Evolutionary conservation across 805 yeast species (phyloP), one percentile per base, ranked within the genome.

Genomic region (Clavispora santaluciae): DNA sequence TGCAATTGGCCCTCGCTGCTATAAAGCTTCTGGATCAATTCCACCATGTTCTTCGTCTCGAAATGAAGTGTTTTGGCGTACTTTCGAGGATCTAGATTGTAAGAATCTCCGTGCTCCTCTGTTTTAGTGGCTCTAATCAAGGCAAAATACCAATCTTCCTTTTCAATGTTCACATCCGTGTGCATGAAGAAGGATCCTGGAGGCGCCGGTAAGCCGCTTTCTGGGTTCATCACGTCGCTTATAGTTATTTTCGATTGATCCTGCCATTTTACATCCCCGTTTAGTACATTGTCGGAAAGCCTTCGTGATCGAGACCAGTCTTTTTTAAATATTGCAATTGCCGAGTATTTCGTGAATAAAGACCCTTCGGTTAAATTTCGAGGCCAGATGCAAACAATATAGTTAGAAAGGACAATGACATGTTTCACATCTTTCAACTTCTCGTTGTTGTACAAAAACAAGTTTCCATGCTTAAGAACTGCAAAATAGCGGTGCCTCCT

Each of bases 81-180:
- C 0, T 76, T 43, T 1, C 70, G 54, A 1, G 97, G 88, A 42
- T 61, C 57, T 15, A 65, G 45, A 5, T 33, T 45, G 10, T 18
- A 17, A 17, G 17, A 22, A 2, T 18, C 20, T 8, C 40, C 36
- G 45, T 49, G 22, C 54, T 42, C 33, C 39, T 61, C 64, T 5
- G 64, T 61, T 44, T 83, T 84, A 0, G 91, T 76, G 1, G 95
- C 95, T 42, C 82, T 70, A n/a, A 91, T 70, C 40, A 93, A 67
- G 1, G 86, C 81, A 61, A 88, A 89, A 58, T 91, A 93, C 85
- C 96, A 82, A 58, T 91, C 96, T 60, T 93, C 99, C 55, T 91
- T 91, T 35, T 83, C 89, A 41, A 74, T 74, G 50, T 89, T 87
- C 36, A 79, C 73, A 50, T 88, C 95, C 33, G 83, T 76, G 59